Base-by-base conservation (phyloP, 2,329 filamentous ascomycete genomes). In the Xylariaceae sp. region DNA sequence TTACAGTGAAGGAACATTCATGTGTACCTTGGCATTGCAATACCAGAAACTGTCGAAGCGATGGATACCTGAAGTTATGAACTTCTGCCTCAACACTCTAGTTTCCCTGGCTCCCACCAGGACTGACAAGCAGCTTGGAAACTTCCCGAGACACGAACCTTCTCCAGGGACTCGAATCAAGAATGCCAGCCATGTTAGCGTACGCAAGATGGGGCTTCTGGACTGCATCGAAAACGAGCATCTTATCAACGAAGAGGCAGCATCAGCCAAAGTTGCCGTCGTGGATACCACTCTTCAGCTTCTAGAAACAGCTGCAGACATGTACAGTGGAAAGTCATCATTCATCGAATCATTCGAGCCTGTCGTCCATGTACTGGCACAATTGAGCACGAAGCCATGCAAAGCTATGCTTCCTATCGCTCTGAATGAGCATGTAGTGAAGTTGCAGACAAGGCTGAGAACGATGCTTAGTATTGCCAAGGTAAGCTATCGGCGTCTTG, bases 31-130 rank as follows among this genome's bases (percentile, higher is more conserved):
- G 23, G 79, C 76, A 32, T 58, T 94, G 18, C 81, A 90, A 53
- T 96, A 93, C 59, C 87, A 95, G 59, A 67, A 70, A 22, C 65
- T 90, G 5, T 81, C 90, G 5, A 92, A 88, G 64, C 74, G 92
- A 49, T 94, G 90, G 58, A 71, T 95, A 29, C 92, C 92, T 0
- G 92, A 98, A 59, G 72, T 89, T 19, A 68, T 94, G 47, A 86
- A 86, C 55, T 95, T 88, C 56, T 72, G 76, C 17, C 62, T 87
- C 28, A 88, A 90, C 56, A 82, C 81, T 0, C 61, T 96, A 14
- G 73, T 67, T 43, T 70, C 75, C 8, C 64, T 90, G 18, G 70
- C 76, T n/a, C 82, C 80, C 1, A 52, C 56, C 10, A 67, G 72
- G 29, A 48, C 67, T 3, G 52, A 59, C 8, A 59, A 61, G 3